Evolutionary conservation across 352 stramenopile species (phyloP), one percentile per base, ranked within the genome.

Genomic region (Globisporangium viniferum): DNA sequence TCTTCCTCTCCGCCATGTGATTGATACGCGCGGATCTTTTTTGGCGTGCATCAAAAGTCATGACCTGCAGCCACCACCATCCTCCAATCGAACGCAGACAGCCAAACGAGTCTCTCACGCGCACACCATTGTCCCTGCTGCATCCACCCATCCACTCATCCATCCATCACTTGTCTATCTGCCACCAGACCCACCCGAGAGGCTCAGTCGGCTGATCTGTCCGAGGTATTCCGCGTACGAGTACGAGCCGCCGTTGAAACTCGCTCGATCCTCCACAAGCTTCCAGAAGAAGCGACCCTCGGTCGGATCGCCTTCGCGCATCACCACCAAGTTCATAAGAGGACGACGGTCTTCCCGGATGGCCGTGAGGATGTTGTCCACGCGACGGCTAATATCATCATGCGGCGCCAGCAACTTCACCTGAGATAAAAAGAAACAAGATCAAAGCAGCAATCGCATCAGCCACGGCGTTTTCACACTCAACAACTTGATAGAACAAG

Each of bases 151-250:
- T 33, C 31, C 24, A 24, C 24, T 0, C 35, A 41, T 41, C 35
- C 36, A 44, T 44, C 36, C 36, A 64, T 73, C 68, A 44, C 39
- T 36, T 59, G 74, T 90, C 78, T 91, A 90, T 91, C 83, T 74
- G 69, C 82, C 74, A 54, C 75, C 64, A 31, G 75, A 76, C 24
- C 64, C 64, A 44, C 71, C 73, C 49, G 67, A 73, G 31, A 94
- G 66, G 61, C 84, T 93, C 76, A 93, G 67, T 59, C 89, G 87
- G 63, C 78, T 94, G 72, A 97, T 91, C 75, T 95, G 82, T 31
- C 84, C 84, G 73, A 99, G 90, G 79, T 98, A 99, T 80, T 99
- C 97, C 51, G 91, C 86, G 81, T 99, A 99, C 64, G 94, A 99
- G 76, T 97, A 98, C 41, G 95, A 98, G 33, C 97, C 97, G 33